Percentiles rank a stretch among this genome's conserved stretches.
Evolutionary conservation across 2,329 filamentous ascomycete species (phyloP).

Genomic region (Venturiaceae sp.): DNA sequence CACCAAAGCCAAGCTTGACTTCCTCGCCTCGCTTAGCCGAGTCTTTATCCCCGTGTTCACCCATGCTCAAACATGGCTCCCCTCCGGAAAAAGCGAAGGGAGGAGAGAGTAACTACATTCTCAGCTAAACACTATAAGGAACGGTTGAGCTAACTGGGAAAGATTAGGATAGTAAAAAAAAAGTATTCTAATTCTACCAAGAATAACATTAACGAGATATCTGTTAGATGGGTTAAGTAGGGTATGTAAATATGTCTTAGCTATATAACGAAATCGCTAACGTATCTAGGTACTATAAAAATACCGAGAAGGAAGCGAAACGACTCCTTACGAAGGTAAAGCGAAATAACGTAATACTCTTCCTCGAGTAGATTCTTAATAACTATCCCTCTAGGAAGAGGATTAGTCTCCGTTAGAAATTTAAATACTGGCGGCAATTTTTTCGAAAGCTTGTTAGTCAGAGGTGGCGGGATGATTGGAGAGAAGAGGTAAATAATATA

Average conservation of each 20-base stretch:
- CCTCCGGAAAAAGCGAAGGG: neutral
- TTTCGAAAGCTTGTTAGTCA: neutral
- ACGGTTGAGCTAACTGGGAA: neutral
- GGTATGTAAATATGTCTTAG: neutral
- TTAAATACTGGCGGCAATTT: neutral
- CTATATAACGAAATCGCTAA: neutral
- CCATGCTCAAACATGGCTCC: no score
- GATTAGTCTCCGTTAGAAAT: neutral
- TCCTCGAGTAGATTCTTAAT: conserved; percentile 1
- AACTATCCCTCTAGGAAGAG: neutral
- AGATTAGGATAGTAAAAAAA: conserved; percentile 1
- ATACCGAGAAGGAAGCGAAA: neutral
- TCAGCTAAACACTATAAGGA: neutral
- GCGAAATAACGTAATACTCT: neutral
- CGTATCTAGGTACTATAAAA: neutral
- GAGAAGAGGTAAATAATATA: neutral
- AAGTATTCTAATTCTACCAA: neutral
- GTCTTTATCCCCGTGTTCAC: no score
- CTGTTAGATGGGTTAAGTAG: neutral
- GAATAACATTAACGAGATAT: conserved; percentile 1
- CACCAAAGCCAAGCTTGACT: no score
- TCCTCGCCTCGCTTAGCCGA: no score
- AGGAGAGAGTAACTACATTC: neutral
- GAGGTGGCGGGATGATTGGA: neutral
- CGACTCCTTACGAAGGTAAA: neutral